Base-by-base conservation (phyloP, 2,329 filamentous ascomycete genomes). In the Lasiodiplodia hormozganensis region DNA sequence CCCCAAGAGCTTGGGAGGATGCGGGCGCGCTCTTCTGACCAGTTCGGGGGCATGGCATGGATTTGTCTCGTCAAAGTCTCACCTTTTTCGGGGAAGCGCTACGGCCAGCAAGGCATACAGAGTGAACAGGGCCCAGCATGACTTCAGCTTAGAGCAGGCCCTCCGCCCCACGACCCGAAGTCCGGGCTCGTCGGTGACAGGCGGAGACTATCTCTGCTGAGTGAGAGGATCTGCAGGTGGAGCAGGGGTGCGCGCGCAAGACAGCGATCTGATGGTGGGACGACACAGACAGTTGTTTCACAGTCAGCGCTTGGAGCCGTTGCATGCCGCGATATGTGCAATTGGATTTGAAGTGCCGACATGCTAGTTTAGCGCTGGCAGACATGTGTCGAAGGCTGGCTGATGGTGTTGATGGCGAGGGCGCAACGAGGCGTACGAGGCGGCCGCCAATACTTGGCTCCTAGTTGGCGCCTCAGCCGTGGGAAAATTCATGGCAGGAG, bases 131-230 rank as follows among this genome's bases (percentile, higher is more conserved):
- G 62, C 18, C 40, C 14, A 10, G 38, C 60, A 52, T 64, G 43
- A 64, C 60, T 64, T 52, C 60, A 64, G 60, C 60, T 64, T 64
- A 64, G 60, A 64, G 60, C 31, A 64, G 43, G 11, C 36, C 6
- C 31, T 64, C 60, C 60, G 62, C 62, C 62, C 62, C 62, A 14
- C 62, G 51, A 36, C 38, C 62, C 62, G 62, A 65, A 65, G 62
- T 65, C 62, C 62, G 62, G 52, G 23, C 34, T 23, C 16, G 16
- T 28, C 11, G 40, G 43, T 21, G 40, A 53, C 31, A 65, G 49
- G 52, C 18, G 34, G 25, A 56, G 18, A 28, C 21, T 34, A 54
- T 14, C 51, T 25, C n/a, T 16, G 60, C 60, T 64, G 60, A 64
- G 51, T 65, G 62, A 54, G 51, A 65, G 38, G 34, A 56, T 65